Conservation (phyloP, 169 alveolate genomes). For the Perkinsus olseni region DNA sequence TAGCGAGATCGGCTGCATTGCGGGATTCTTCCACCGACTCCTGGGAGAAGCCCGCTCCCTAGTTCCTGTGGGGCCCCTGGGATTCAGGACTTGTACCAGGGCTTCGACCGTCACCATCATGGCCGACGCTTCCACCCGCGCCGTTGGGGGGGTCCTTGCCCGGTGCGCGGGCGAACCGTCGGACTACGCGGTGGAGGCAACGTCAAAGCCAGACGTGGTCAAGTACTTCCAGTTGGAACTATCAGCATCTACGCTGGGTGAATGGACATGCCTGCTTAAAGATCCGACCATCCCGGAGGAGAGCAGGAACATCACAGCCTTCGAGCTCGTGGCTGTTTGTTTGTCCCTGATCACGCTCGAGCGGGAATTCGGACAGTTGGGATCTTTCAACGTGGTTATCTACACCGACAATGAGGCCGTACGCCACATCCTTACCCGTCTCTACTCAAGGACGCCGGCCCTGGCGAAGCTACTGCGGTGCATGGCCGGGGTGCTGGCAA, state of each 20-base stretch:
- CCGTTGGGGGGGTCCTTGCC: background rate
- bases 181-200: background rate
- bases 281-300: background rate
- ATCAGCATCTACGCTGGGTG: background rate
- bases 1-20: background rate
- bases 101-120: background rate
- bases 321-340: background rate
- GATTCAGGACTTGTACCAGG: background rate
- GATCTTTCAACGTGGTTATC: background rate
- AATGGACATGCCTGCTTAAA: background rate
- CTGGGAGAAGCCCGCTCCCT: background rate
- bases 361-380: background rate
- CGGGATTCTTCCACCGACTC: background rate
- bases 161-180: background rate
- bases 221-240: background rate
- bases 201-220: background rate
- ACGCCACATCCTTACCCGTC: background rate
- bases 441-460: background rate
- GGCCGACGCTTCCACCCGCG: background rate
- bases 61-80: background rate
- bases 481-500: background rate
- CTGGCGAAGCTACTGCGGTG: background rate
- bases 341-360: background rate
- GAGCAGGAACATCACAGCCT: background rate
- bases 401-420: background rate